Conservation (phyloP, 2,329 filamentous ascomycete genomes). For the Epichloe glyceriae region DNA sequence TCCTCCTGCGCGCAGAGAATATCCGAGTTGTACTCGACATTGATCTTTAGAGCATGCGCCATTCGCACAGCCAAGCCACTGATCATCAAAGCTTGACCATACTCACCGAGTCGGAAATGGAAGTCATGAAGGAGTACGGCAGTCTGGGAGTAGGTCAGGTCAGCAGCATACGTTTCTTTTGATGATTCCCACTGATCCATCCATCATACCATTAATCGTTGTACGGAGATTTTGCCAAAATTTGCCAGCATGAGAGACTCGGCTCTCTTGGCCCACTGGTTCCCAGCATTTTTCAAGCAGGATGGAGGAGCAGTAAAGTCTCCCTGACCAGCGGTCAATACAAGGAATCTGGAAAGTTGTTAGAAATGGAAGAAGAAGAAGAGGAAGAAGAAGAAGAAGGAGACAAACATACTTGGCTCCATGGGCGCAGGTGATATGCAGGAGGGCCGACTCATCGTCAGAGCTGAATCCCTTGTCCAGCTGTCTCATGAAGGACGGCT, state of each 20-base stretch:
- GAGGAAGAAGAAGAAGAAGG: constrained; percentile 1
- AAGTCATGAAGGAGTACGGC: constrained; percentile 27
- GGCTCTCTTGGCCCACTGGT: constrained; percentile 25
- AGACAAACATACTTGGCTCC: constrained; percentile 21
- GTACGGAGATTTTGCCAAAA: constrained; percentile 26
- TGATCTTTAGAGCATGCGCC: constrained; percentile 28
- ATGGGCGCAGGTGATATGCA: constrained; percentile 25
- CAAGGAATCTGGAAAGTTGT: constrained; percentile 19
- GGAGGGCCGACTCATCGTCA: constrained; percentile 23
- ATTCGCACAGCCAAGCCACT: constrained; percentile 28
- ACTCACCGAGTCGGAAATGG: constrained; percentile 26
- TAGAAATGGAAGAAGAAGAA: background rate
- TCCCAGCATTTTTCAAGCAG: constrained; percentile 21
- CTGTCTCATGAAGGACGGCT: constrained; percentile 25
- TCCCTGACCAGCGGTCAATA: constrained; percentile 17
- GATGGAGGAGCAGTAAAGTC: constrained; percentile 17
- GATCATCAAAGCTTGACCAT: constrained; percentile 27
- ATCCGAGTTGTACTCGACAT: constrained; percentile 23
- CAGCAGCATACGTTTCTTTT: background rate
- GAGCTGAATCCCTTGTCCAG: constrained; percentile 23
- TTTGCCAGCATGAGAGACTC: constrained; percentile 23
- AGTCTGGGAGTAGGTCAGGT: constrained; percentile 14
- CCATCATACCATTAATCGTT: constrained; percentile 23
- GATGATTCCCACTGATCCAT: background rate
- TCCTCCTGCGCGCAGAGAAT: constrained; percentile 24